Percentiles rank a stretch among this genome's conserved stretches.
These are phyloP conservation scores for Thalassiosira sp. DNA, from an alignment of 352 stramenopile species.

Conservation along the genomic window DNA sequence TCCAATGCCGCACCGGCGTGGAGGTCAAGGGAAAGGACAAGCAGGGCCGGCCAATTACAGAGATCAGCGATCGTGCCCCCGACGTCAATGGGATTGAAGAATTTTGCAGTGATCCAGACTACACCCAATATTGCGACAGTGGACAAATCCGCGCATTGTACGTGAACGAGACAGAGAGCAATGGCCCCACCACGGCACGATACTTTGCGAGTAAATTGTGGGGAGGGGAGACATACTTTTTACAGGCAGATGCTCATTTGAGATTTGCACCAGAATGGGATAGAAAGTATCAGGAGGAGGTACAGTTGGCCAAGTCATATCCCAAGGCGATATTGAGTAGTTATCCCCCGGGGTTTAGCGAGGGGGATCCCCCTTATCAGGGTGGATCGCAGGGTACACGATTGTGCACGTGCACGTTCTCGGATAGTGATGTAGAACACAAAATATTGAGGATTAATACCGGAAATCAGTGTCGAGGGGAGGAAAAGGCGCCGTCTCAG, in stretches of 20 bases:
- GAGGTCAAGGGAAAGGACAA: slow-evolving; percentile 70
- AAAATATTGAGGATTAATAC: slow-evolving; percentile 82
- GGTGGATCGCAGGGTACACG: slow-evolving; percentile 56
- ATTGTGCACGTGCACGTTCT: slow-evolving; percentile 64
- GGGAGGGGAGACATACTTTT: slow-evolving; percentile 77
- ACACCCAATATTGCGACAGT: slow-evolving; percentile 62
- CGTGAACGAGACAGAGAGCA: slow-evolving; percentile 84
- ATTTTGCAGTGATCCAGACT: slow-evolving; percentile 76
- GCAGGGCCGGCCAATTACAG: slow-evolving; percentile 39
- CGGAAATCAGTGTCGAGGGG: slow-evolving; percentile 28
- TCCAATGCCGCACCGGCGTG: slow-evolving; percentile 65
- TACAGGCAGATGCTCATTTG: slow-evolving; percentile 84
- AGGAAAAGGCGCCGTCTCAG: slow-evolving; percentile 23
- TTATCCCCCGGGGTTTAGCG: slow-evolving; percentile 68
- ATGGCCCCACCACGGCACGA: slow-evolving; percentile 83
- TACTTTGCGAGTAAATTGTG: slow-evolving; percentile 79
- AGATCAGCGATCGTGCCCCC: slow-evolving; percentile 61
- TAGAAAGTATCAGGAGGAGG: slow-evolving; percentile 52
- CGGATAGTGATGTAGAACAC: slow-evolving; percentile 55
- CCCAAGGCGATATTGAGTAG: slow-evolving; percentile 59
- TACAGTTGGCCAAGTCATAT: slow-evolving; percentile 53
- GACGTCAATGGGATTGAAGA: slow-evolving; percentile 83
- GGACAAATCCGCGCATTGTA: slow-evolving; percentile 82
- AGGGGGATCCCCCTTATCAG: slow-evolving; percentile 45
- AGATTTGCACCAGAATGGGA: slow-evolving; percentile 68